phyloP scores from a whole-genome alignment of 768 basidiomycete genomes.

The Xerocomellus intermedius region DNA sequence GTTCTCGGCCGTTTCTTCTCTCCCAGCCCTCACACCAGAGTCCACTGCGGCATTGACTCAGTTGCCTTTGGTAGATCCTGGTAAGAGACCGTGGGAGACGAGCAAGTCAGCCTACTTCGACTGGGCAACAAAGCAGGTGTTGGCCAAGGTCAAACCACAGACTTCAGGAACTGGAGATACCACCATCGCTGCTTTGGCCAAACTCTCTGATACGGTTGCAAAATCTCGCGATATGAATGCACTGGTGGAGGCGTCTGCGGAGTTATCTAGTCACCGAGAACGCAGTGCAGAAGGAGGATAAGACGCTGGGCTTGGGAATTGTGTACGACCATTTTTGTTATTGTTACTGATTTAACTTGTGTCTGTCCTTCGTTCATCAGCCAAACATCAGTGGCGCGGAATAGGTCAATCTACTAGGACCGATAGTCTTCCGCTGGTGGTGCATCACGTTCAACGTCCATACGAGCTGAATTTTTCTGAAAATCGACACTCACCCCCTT shows the following conservation, averaged over 20 bases:
- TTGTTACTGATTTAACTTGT: neutral
- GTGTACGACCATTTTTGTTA: neutral
- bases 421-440: neutral
- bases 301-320: neutral
- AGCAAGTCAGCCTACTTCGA: constrained; percentile 71
- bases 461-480: too few relatives aligned
- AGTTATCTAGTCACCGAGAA: neutral
- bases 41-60: constrained; percentile 37
- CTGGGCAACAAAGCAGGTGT: constrained; percentile 67
- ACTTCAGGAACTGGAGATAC: constrained; percentile 16
- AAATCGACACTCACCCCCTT: too few relatives aligned
- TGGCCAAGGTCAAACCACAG: constrained; percentile 34
- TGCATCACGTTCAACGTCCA: neutral
- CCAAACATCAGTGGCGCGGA: neutral
- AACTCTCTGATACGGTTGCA: constrained; percentile 18
- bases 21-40: constrained; percentile 46
- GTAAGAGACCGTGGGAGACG: constrained; percentile 78
- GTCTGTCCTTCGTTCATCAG: neutral
- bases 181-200: constrained; percentile 21
- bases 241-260: constrained; percentile 13
- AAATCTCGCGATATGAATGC: constrained; percentile 18
- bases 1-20: constrained; percentile 47
- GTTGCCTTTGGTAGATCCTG: constrained; percentile 44
- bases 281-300: neutral
- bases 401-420: constrained; percentile 2